phyloP scores from a whole-genome alignment of 257 asterid genomes.

The Nicotiana tabacum region DNA sequence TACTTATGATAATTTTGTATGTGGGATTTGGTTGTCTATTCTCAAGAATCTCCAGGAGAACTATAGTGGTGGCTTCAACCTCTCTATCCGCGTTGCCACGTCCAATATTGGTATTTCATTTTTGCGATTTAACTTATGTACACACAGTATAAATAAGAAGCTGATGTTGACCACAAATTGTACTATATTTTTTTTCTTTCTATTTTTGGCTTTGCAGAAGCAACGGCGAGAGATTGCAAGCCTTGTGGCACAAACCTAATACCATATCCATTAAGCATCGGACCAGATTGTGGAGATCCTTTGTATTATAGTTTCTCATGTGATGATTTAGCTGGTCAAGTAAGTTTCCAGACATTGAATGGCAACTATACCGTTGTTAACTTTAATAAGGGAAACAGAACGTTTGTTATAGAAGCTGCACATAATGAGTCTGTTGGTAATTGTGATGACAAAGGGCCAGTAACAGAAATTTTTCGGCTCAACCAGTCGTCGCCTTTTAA shows the following conservation, averaged over 20 bases:
- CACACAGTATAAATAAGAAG: neutral
- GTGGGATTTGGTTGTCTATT: constrained; percentile 22
- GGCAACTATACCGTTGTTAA: neutral
- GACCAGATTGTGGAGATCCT: constrained; percentile 24
- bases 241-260: constrained; percentile 11
- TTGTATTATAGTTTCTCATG: constrained; percentile 20
- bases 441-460: constrained; percentile 3
- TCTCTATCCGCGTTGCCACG: constrained; percentile 21
- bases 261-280: constrained; percentile 27
- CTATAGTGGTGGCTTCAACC: neutral
- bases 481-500: constrained; percentile 18
- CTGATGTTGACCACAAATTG: constrained; percentile 6
- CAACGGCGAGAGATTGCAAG: constrained; percentile 10
- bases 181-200: neutral
- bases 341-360: constrained; percentile 11
- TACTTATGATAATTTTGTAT: neutral
- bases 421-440: neutral
- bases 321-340: neutral
- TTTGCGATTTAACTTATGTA: neutral
- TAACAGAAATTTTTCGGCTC: neutral
- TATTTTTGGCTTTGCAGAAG: constrained; percentile 3
- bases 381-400: neutral
- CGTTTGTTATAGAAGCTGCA: neutral
- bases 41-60: constrained; percentile 20
- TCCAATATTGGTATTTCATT: constrained; percentile 17